Evolutionary conservation across 441 rosid species (phyloP).

Genomic region (Codiaeum variegatum): DNA sequence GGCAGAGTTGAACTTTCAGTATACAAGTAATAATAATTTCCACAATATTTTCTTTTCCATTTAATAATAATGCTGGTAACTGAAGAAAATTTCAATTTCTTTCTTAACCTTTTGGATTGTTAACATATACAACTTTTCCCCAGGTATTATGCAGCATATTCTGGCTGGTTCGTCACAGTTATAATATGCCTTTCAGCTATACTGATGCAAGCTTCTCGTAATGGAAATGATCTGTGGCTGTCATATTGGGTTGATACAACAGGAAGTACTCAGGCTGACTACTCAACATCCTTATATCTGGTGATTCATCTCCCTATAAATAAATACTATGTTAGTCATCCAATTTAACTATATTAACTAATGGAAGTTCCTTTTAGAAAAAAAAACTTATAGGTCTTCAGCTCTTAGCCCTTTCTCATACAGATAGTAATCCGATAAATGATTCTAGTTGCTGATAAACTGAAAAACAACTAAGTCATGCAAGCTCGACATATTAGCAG

Average conservation of each 20-base stretch:
- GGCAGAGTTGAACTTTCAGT: constrained; percentile 78
- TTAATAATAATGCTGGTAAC: background rate
- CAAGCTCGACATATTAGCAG: background rate
- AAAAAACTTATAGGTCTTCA: background rate
- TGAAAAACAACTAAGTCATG: background rate
- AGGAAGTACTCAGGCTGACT: constrained; percentile 40
- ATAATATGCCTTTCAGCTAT: constrained; percentile 73
- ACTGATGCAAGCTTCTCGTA: constrained; percentile 95
- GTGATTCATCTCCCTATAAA: constrained; percentile 33
- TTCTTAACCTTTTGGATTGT: background rate
- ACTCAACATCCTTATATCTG: constrained; percentile 80
- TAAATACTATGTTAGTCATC: constrained; percentile 20
- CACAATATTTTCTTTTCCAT: constrained; percentile 10
- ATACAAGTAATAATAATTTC: constrained; percentile 55
- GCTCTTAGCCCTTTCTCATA: background rate
- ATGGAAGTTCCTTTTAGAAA: too few species aligned
- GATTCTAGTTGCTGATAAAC: background rate
- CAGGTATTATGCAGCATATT: constrained; percentile 83
- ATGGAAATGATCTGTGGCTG: constrained; percentile 93
- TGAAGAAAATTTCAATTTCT: background rate
- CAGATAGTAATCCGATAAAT: background rate
- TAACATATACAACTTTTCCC: constrained; percentile 16
- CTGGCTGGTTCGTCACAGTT: constrained; percentile 69
- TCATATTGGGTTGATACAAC: constrained; percentile 91
- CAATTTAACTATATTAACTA: constrained; percentile 29